Evolutionary conservation across 1,284 basidiomycete genomes (phyloP).

Genomic region (Cutaneotrichosporon cutaneum): DNA sequence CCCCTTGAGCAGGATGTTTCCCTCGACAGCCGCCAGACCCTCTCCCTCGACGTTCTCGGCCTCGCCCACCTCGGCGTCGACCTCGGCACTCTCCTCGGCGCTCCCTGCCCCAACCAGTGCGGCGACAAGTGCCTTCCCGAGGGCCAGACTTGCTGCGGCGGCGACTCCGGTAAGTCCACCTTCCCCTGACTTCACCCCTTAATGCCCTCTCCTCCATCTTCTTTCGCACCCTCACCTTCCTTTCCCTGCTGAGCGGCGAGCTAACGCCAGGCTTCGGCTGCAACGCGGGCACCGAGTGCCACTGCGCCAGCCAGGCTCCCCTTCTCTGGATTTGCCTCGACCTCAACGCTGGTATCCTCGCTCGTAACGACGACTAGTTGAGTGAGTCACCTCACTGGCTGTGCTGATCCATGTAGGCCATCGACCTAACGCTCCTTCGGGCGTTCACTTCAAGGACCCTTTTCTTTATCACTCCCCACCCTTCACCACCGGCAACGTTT

Average conservation of each 20-base stretch:
- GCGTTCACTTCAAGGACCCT: background rate
- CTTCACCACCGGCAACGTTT: background rate
- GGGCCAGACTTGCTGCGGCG: background rate
- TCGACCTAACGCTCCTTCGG: background rate
- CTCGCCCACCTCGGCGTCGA: background rate
- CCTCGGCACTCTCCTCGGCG: no score
- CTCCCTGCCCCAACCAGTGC: background rate
- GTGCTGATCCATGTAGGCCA: background rate
- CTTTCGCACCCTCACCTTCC: no score
- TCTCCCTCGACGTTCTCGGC: background rate
- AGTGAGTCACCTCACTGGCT: background rate
- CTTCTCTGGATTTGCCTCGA: no score
- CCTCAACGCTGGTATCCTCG: no score
- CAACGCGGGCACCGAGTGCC: no score
- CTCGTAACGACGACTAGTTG: no score
- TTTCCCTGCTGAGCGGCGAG: no score
- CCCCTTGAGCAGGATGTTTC: background rate
- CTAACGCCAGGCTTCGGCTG: no score
- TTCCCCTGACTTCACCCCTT: background rate
- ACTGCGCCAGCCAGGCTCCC: no score
- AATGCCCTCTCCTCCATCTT: background rate
- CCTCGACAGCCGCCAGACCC: background rate
- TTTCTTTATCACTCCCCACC: background rate
- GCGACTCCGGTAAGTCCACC: background rate
- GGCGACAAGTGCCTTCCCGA: background rate